These are phyloP conservation scores for Hortaea sp. DNA, from an alignment of 2,329 filamentous ascomycete species.

Conservation along the genomic window DNA sequence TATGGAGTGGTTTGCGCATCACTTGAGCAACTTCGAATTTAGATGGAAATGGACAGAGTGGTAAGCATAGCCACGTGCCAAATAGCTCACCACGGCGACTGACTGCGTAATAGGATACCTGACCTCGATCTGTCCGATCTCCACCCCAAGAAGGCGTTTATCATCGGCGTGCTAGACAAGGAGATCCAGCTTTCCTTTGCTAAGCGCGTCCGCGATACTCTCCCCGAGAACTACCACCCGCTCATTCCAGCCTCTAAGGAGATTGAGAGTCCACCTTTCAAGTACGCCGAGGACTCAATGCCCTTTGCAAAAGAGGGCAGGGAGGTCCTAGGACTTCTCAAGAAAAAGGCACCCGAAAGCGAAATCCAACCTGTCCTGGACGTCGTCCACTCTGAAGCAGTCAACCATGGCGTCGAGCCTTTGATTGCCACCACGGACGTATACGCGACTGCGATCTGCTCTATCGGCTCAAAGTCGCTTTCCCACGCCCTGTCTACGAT, in stretches of 20 bases:
- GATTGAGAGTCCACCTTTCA: slow-evolving; percentile 92
- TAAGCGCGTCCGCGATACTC: slow-evolving; percentile 85
- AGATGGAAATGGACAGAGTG: slow-evolving; percentile 99
- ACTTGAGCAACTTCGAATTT: slow-evolving; percentile 97
- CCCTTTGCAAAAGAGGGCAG: slow-evolving; percentile 79
- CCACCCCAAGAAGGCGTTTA: slow-evolving; percentile 87
- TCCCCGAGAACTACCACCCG: slow-evolving; percentile 71
- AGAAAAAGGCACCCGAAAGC: slow-evolving; percentile 74
- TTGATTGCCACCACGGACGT: slow-evolving; percentile 83
- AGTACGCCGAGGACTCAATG: slow-evolving; percentile 65
- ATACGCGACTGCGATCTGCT: slow-evolving; percentile 88
- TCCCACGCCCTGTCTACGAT: slow-evolving; percentile 94
- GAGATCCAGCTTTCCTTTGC: slow-evolving; percentile 95
- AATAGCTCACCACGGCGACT: slow-evolving; percentile 4
- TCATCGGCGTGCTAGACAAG: slow-evolving; percentile 82
- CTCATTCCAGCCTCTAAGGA: slow-evolving; percentile 82
- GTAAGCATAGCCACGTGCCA: slow-evolving; percentile 33
- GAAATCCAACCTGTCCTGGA: slow-evolving; percentile 76
- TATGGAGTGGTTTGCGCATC: slow-evolving; percentile 95
- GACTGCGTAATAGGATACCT: slow-evolving; percentile 47
- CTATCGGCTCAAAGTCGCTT: slow-evolving; percentile 86
- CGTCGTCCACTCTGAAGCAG: slow-evolving; percentile 69
- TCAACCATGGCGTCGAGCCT: slow-evolving; percentile 62
- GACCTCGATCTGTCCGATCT: slow-evolving; percentile 68
- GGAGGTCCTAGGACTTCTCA: slow-evolving; percentile 67